These are phyloP conservation scores for Candida yuanshanica DNA, from an alignment of 805 yeast species.

Conservation along the genomic window DNA sequence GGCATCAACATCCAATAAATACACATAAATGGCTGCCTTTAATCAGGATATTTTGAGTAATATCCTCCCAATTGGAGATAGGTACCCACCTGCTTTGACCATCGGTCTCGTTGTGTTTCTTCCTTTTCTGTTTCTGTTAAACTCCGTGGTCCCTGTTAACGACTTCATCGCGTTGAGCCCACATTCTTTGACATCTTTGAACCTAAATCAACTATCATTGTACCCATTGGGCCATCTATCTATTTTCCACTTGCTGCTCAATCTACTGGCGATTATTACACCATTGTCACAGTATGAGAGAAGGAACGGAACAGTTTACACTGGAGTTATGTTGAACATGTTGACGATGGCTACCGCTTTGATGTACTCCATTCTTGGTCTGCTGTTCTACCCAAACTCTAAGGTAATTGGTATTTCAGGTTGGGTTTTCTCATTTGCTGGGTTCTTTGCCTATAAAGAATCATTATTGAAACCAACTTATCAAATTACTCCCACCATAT, in stretches of 20 bases:
- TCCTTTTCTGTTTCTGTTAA: slow-evolving; percentile 36
- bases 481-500: slow-evolving; percentile 31
- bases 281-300: slow-evolving; percentile 64
- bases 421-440: slow-evolving; percentile 63
- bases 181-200: slow-evolving; percentile 41
- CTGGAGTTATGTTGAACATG: slow-evolving; percentile 73
- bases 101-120: slow-evolving; percentile 57
- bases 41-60: background rate
- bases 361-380: slow-evolving; percentile 24
- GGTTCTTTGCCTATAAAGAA: slow-evolving; percentile 51
- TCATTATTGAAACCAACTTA: slow-evolving; percentile 35
- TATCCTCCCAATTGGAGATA: background rate
- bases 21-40: no score
- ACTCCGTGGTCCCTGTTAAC: slow-evolving; percentile 24
- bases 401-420: slow-evolving; percentile 66
- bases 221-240: slow-evolving; percentile 69
- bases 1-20: no score
- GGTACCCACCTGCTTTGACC: slow-evolving; percentile 52
- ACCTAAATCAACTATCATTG: slow-evolving; percentile 42
- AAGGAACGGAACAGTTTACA: slow-evolving; percentile 75
- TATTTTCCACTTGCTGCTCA: slow-evolving; percentile 55
- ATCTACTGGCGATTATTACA: slow-evolving; percentile 49
- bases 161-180: slow-evolving; percentile 49
- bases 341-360: slow-evolving; percentile 62
- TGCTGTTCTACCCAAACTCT: slow-evolving; percentile 42